Base-by-base conservation (phyloP, 768 basidiomycete species). In the Naganishia friedmannii region DNA sequence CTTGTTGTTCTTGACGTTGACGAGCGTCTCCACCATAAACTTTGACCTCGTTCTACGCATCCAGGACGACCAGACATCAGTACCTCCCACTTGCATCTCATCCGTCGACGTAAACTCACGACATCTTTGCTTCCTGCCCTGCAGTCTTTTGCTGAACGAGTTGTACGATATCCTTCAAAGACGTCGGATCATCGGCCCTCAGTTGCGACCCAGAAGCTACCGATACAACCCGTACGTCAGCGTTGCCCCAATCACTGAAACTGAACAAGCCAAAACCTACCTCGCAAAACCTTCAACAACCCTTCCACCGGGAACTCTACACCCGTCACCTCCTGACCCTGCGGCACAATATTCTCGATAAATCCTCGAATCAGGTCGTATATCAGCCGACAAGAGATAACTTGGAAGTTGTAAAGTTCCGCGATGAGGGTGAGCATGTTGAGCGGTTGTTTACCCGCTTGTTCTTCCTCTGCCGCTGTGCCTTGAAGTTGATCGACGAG, bases 401-500 rank as follows among this genome's bases (percentile, higher is more conserved):
- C 91, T 82, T 93, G 91, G 77, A 97, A 93, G 78, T 97, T 97
- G 83, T 97, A 98, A 23, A 99, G 83, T 78, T 97, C 93, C 1
- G 92, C 90, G 26, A 97, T 82, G 28, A 98, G 85, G 0, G 91
- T 87, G 51, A 95, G 85, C 39, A 99, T 82, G 78, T 99, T 98
- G 12, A 90, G 88, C 73, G 88, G 88, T 77, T 95, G 92, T 82
- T 98, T 99, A 34, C 92, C 91, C 7, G 83, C 79, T 81, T 83
- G 76, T 26, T 75, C 74, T 1, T 77, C 72, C 26, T 60, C 65
- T 19, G 75, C 57, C 19, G 29, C 28, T 15, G 19, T 72, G 39
- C 45, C 63, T 28, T 53, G 39, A 21, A 58, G 31, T 60, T 23
- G 54, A n/a, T n/a, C 66, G 45, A 39, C 60, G 73, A 68, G 58